phyloP scores from a whole-genome alignment of 2,329 filamentous ascomycete genomes.

The Pseudogymnoascus sp. region DNA sequence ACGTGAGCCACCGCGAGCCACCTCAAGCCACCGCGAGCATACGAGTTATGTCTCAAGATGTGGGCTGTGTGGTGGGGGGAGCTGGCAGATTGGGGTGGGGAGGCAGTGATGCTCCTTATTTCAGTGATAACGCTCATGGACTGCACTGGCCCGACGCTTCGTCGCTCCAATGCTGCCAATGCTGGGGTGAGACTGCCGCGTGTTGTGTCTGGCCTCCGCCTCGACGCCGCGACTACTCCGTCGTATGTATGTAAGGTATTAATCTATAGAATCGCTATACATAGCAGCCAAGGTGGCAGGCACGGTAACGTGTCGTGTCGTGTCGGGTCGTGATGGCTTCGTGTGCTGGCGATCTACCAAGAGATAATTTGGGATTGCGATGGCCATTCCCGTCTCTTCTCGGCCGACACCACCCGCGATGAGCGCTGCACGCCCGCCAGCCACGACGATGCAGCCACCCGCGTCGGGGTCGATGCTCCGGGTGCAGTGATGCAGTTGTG shows the following conservation, averaged over 20 bases:
- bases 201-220: too few species aligned
- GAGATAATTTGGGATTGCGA: neutral
- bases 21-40: neutral
- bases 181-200: too few species aligned
- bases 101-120: neutral
- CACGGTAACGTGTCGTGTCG: too few species aligned
- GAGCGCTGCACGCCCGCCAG: neutral
- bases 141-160: neutral
- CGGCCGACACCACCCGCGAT: neutral
- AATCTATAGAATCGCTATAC: too few species aligned
- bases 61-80: neutral
- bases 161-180: neutral
- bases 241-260: neutral
- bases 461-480: neutral
- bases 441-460: neutral
- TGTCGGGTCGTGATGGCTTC: neutral
- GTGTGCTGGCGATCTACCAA: too few species aligned
- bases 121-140: neutral
- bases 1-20: neutral
- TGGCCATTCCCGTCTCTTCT: too few species aligned
- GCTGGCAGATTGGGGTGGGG: neutral
- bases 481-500: too few species aligned
- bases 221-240: neutral
- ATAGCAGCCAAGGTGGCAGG: too few species aligned
- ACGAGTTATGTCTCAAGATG: neutral